Percentiles rank a stretch among this genome's conserved stretches.
phyloP scores from a whole-genome alignment of 805 yeast species.

The Wickerhamomyces xylosicus region DNA sequence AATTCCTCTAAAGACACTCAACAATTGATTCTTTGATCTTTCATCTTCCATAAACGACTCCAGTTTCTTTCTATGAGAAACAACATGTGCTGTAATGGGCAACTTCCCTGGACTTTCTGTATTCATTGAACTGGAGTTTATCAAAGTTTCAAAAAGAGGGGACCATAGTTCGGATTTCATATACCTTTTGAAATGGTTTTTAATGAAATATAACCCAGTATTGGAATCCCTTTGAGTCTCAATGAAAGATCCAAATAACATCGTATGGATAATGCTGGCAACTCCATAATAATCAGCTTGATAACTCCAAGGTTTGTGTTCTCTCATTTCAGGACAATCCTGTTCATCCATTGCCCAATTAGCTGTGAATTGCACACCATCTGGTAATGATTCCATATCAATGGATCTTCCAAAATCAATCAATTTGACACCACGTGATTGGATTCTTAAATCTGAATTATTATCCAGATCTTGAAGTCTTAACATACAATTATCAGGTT shows the following conservation, averaged over 20 bases:
- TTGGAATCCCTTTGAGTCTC: constrained; percentile 27
- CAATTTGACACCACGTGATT: constrained; percentile 42
- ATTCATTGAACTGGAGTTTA: constrained; percentile 42
- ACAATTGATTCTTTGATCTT: constrained; percentile 12
- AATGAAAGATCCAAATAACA: constrained; percentile 63
- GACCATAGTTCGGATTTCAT: constrained; percentile 72
- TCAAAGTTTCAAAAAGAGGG: constrained; percentile 47
- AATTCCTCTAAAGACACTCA: constrained; percentile 24
- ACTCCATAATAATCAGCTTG: constrained; percentile 80
- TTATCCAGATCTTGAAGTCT: constrained; percentile 29
- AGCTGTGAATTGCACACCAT: constrained; percentile 42
- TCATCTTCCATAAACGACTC: constrained; percentile 30
- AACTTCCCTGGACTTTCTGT: constrained; percentile 14
- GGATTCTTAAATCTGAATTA: constrained; percentile 31
- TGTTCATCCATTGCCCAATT: constrained; percentile 53
- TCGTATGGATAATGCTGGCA: constrained; percentile 62
- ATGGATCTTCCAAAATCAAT: constrained; percentile 80
- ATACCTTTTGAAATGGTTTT: constrained; percentile 49
- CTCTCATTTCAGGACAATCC: constrained; percentile 65
- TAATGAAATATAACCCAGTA: constrained; percentile 22
- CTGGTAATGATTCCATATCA: constrained; percentile 50
- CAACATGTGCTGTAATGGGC: constrained; percentile 32
- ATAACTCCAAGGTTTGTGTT: constrained; percentile 55
- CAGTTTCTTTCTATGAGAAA: constrained; percentile 24
- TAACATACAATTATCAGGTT: constrained; percentile 81